phyloP scores from a whole-genome alignment of 352 stramenopile genomes.

The Globisporangium nodosum region DNA sequence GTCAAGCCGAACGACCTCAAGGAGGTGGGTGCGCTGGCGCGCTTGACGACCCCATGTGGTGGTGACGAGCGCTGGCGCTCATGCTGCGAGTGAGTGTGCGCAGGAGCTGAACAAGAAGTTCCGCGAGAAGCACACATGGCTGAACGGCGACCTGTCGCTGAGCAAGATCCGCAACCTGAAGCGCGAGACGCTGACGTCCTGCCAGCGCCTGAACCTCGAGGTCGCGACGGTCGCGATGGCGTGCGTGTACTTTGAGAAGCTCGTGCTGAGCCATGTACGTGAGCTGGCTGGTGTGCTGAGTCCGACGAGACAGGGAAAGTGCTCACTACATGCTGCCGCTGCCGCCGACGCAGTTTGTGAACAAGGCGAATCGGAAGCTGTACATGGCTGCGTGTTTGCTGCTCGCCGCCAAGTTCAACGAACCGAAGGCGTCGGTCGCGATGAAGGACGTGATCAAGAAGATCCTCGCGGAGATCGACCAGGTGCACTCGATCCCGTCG shows the following conservation, averaged over 20 bases:
- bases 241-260: constrained; percentile 96
- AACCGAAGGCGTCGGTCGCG: constrained; percentile 59
- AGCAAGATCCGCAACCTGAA: constrained; percentile 96
- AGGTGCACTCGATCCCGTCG: constrained; percentile 72
- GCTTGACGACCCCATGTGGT: background rate
- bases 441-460: constrained; percentile 61
- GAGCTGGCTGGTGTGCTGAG: too few species aligned
- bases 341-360: constrained; percentile 83
- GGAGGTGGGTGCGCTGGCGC: constrained; percentile 27
- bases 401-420: constrained; percentile 92
- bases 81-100: background rate
- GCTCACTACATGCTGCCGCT: background rate
- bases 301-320: too few species aligned
- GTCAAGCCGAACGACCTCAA: constrained; percentile 94
- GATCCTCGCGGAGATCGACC: constrained; percentile 75
- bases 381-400: constrained; percentile 95
- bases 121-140: constrained; percentile 88
- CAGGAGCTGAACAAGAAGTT: constrained; percentile 96
- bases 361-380: constrained; percentile 94
- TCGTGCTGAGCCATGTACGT: constrained; percentile 88
- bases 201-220: constrained; percentile 85
- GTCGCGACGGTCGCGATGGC: constrained; percentile 92
- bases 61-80: background rate
- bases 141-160: constrained; percentile 91
- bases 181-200: constrained; percentile 70